A percentile compares a stretch with the other conserved stretches of the same genome.
These are phyloP conservation scores for Pythium apleroticum DNA, from an alignment of 352 stramenopile genomes.

Conservation along the genomic window DNA sequence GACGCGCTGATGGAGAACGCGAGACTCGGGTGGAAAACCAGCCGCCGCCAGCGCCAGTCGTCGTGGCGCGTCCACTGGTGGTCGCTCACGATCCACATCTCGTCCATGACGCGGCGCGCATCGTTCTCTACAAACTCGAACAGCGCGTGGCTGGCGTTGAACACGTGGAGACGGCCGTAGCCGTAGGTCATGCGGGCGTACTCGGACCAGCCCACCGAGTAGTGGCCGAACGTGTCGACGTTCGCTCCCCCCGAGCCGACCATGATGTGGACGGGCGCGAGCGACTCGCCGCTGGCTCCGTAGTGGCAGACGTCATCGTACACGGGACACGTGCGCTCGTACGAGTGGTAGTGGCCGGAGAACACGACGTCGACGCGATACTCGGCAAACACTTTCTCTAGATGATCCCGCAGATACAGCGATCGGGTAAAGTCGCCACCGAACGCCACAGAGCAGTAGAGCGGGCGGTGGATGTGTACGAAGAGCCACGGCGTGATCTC, in stretches of 20 bases:
- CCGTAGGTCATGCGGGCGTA: constrained; percentile 33
- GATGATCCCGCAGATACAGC: constrained; percentile 15
- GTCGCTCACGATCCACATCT: constrained; percentile 34
- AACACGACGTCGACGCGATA: constrained; percentile 31
- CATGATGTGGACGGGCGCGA: constrained; percentile 37
- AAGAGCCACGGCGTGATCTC: constrained; percentile 31
- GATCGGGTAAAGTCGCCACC: constrained; percentile 7
- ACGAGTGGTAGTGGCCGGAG: constrained; percentile 32
- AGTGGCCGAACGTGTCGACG: constrained; percentile 13
- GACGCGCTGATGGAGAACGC: background rate
- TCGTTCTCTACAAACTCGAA: constrained; percentile 37
- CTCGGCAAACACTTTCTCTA: constrained; percentile 26
- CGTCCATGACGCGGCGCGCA: constrained; percentile 28
- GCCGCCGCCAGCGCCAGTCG: constrained; percentile 19
- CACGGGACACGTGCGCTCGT: constrained; percentile 35
- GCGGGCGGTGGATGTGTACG: constrained; percentile 26
- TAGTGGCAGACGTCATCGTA: constrained; percentile 26
- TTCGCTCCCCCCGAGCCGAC: constrained; percentile 35
- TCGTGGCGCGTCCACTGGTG: constrained; percentile 29
- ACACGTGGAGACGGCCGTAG: constrained; percentile 38
- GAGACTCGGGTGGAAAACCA: constrained; percentile 17
- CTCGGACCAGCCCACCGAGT: constrained; percentile 12
- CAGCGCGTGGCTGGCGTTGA: constrained; percentile 33
- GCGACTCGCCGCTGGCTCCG: constrained; percentile 9
- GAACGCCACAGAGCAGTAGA: constrained; percentile 31